Conservation (phyloP, 371 early-diverging fungal genomes). For the Syncephalis plumigaleata region DNA sequence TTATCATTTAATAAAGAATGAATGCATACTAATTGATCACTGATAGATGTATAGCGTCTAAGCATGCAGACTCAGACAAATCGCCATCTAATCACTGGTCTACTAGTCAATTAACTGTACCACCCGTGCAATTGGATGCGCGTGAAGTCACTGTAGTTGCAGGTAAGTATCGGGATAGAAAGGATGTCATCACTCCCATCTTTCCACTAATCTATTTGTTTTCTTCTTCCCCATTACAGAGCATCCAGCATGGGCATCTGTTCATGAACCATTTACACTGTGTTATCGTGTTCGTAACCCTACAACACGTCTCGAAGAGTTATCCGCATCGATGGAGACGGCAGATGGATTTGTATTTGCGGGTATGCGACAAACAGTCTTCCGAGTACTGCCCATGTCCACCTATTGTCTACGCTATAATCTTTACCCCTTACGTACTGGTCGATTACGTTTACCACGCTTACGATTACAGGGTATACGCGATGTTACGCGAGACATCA, state of each 20-base stretch:
- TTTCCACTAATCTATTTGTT: conserved; percentile 4
- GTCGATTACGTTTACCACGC: background rate
- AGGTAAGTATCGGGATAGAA: background rate
- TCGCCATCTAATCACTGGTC: conserved; percentile 5
- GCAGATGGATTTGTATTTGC: conserved; percentile 42
- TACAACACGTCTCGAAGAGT: conserved; percentile 22
- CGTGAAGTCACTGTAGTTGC: background rate
- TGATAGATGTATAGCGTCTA: too few relatives aligned
- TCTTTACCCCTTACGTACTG: conserved; percentile 9
- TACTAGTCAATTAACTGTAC: conserved; percentile 5
- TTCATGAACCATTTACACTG: conserved; percentile 30
- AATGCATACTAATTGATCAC: conserved; percentile 1
- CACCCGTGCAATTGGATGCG: background rate
- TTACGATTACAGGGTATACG: background rate
- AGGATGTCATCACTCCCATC: background rate
- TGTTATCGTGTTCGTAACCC: conserved; percentile 30
- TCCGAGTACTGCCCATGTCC: conserved; percentile 28
- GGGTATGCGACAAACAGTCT: conserved; percentile 28
- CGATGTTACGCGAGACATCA: too few relatives aligned
- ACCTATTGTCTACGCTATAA: conserved; percentile 16
- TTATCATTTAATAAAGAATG: conserved; percentile 6
- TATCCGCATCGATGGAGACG: conserved; percentile 25
- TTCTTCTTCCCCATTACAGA: conserved; percentile 8
- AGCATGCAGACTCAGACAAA: conserved; percentile 6
- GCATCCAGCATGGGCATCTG: conserved; percentile 20